Evolutionary conservation across 768 basidiomycete species (phyloP).

Genomic region (Coprinopsis strossmayeri): DNA sequence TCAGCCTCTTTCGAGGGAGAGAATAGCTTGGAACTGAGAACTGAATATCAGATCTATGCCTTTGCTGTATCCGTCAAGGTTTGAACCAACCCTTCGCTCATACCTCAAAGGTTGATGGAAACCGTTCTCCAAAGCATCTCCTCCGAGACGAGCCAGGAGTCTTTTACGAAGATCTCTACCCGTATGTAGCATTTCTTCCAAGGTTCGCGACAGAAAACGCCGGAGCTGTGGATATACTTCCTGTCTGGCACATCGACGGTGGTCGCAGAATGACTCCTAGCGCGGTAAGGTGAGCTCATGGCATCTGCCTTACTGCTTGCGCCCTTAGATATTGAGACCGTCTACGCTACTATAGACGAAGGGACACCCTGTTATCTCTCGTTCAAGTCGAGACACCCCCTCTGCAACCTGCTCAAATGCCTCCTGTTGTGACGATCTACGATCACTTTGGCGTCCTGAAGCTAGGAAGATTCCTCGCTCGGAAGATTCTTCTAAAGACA

Average conservation of each 20-base stretch:
- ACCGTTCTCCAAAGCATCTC: constrained; percentile 31
- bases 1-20: background rate
- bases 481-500: constrained; percentile 14
- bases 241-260: constrained; percentile 39
- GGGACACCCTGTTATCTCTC: background rate
- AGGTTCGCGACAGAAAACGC: constrained; percentile 32
- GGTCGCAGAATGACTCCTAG: constrained; percentile 1
- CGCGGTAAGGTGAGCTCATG: constrained; percentile 1
- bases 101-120: background rate
- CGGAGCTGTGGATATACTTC: constrained; percentile 36
- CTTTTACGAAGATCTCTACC: constrained; percentile 61
- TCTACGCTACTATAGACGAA: constrained; percentile 1
- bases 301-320: background rate
- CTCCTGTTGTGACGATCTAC: constrained; percentile 39
- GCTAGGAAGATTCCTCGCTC: constrained; percentile 42
- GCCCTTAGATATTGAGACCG: background rate
- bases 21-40: background rate
- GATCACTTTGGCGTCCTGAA: constrained; percentile 49
- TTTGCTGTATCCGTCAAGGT: constrained; percentile 57
- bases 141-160: constrained; percentile 56
- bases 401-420: constrained; percentile 45
- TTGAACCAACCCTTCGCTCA: background rate
- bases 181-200: constrained; percentile 52
- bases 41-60: constrained; percentile 43
- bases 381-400: constrained; percentile 22